Conservation (phyloP, 805 yeast genomes). For the Schizosaccharomyces octosporus region DNA sequence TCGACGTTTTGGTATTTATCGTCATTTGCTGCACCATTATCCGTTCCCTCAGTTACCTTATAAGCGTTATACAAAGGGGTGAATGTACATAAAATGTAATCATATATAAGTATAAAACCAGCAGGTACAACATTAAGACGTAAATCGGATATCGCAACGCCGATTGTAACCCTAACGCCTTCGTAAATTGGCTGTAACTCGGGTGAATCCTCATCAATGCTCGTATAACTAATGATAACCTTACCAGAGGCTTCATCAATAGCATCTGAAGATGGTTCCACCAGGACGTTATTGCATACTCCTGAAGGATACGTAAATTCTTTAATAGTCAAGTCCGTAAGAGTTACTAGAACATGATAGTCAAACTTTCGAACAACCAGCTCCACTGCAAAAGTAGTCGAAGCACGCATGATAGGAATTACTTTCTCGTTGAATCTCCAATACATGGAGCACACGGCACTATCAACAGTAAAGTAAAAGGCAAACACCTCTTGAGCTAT, state of each 20-base stretch:
- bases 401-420: neutral
- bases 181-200: conserved; percentile 9
- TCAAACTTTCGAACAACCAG: neutral
- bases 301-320: neutral
- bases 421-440: neutral
- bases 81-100: neutral
- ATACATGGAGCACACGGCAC: conserved; percentile 4
- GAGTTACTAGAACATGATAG: neutral
- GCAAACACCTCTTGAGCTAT: conserved; percentile 41
- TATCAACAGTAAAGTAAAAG: conserved; percentile 41
- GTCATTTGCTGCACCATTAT: neutral
- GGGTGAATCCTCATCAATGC: conserved; percentile 9
- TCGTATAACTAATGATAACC: conserved; percentile 9
- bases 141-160: conserved; percentile 53
- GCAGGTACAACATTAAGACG: conserved; percentile 19
- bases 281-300: neutral
- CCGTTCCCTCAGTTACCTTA: neutral
- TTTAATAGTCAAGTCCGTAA: neutral
- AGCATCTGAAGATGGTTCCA: neutral
- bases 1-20: neutral
- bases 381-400: neutral
- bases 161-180: conserved; percentile 46
- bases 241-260: neutral
- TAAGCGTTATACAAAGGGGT: neutral
- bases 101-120: neutral